Percentiles rank a stretch among this genome's conserved stretches.
phyloP scores from a whole-genome alignment of 257 asterid species.

The Echium plantagineum region DNA sequence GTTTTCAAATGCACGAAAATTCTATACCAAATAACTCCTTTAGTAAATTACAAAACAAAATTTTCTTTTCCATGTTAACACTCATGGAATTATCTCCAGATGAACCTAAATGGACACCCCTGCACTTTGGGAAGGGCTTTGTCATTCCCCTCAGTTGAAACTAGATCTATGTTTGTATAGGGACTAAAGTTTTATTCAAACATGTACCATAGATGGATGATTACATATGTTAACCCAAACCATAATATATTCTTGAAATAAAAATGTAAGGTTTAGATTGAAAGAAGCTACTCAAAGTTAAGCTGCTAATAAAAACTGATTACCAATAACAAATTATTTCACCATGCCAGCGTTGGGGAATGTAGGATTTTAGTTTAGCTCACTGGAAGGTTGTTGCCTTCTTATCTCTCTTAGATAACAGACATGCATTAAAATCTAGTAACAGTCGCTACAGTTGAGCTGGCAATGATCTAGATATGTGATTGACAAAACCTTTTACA shows the following conservation, averaged over 20 bases:
- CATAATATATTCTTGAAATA: too few species aligned
- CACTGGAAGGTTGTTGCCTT: neutral
- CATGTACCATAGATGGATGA: neutral
- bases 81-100: neutral
- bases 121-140: neutral
- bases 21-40: neutral
- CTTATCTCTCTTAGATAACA: neutral
- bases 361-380: neutral
- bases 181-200: neutral
- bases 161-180: neutral
- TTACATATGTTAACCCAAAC: neutral
- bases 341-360: neutral
- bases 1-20: too few species aligned
- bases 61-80: neutral
- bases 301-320: neutral
- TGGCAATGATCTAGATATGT: neutral
- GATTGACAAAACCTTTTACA: neutral
- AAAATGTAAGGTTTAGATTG: neutral
- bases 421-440: neutral
- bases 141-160: too few species aligned
- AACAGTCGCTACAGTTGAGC: neutral
- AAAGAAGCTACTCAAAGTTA: neutral
- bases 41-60: neutral
- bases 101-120: neutral
- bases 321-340: neutral